Percentiles rank a stretch among this genome's conserved stretches.
These are phyloP conservation scores for Penicillium sp. DNA, from an alignment of 2,329 filamentous ascomycete species.

Conservation along the genomic window DNA sequence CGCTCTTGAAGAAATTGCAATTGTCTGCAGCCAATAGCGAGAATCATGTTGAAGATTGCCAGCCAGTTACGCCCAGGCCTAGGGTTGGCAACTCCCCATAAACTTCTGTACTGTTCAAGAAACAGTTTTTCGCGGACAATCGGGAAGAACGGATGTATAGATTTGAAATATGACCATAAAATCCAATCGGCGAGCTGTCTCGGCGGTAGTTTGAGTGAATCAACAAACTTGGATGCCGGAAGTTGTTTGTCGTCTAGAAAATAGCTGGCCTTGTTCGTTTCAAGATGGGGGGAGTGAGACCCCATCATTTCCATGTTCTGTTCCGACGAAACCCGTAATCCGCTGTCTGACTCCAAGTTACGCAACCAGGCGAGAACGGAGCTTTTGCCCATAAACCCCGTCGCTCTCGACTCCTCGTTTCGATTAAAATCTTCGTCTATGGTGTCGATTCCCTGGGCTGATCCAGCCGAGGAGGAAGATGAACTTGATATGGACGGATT, in stretches of 20 bases:
- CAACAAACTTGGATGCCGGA: conserved; percentile 29
- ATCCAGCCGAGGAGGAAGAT: conserved; percentile 29
- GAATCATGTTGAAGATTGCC: conserved; percentile 45
- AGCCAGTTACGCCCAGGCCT: conserved; percentile 35
- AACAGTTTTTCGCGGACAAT: conserved; percentile 38
- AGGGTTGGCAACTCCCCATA: conserved; percentile 19
- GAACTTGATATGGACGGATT: conserved; percentile 21
- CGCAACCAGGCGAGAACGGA: conserved; percentile 44
- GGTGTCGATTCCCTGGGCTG: conserved; percentile 38
- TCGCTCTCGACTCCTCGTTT: conserved; percentile 30
- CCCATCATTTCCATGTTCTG: neutral
- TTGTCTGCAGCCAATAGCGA: conserved; percentile 41
- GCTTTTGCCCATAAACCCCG: conserved; percentile 42
- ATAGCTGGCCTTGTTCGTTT: conserved; percentile 29
- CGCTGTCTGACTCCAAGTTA: neutral
- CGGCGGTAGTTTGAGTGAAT: conserved; percentile 35
- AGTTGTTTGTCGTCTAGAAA: conserved; percentile 33
- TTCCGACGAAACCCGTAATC: neutral
- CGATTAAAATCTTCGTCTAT: conserved; percentile 41
- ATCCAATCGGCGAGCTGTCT: conserved; percentile 35
- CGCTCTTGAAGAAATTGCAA: conserved; percentile 29
- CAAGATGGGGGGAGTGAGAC: neutral
- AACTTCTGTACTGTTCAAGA: conserved; percentile 34
- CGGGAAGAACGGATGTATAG: conserved; percentile 38
- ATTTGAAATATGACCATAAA: conserved; percentile 35